These are phyloP conservation scores for Oryza brachyantha DNA, from an alignment of 176 grass and related monocot species.

Conservation along the genomic window DNA sequence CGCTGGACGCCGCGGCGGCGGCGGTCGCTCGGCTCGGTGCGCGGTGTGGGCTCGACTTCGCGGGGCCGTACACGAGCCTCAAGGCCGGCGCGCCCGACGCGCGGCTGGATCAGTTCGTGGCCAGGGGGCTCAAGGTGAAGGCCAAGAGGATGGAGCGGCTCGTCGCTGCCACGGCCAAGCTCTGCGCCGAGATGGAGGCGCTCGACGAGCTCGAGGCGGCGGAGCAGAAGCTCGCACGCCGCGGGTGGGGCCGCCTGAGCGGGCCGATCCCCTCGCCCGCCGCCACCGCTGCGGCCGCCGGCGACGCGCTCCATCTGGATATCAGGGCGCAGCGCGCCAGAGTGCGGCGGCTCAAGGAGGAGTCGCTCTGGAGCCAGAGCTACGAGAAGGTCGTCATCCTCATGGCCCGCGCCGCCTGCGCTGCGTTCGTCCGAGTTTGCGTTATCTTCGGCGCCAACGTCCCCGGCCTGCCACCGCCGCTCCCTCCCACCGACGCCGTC, in stretches of 20 bases:
- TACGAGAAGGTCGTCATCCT: slow-evolving; percentile 40
- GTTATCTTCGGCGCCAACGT: slow-evolving; percentile 41
- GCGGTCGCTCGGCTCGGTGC: slow-evolving; percentile 30
- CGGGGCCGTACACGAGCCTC: slow-evolving; percentile 22
- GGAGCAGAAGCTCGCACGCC: slow-evolving; percentile 38
- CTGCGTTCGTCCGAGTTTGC: slow-evolving; percentile 38
- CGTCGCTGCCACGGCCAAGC: slow-evolving; percentile 32
- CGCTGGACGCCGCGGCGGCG: slow-evolving; percentile 35
- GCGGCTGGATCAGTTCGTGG: slow-evolving; percentile 3
- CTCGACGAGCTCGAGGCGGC: slow-evolving; percentile 47
- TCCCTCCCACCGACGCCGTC: neutral
- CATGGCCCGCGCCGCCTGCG: slow-evolving; percentile 41
- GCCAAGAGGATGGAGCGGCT: slow-evolving; percentile 41
- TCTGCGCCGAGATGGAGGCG: slow-evolving; percentile 49
- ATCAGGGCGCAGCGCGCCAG: slow-evolving; percentile 36
- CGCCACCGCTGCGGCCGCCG: neutral
- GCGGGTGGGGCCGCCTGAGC: slow-evolving; percentile 33
- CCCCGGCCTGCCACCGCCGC: slow-evolving; percentile 4
- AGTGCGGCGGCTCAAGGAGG: slow-evolving; percentile 46
- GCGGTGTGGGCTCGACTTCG: slow-evolving; percentile 39
- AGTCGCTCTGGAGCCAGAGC: slow-evolving; percentile 50
- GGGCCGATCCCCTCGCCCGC: slow-evolving; percentile 25
- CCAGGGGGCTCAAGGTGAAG: slow-evolving; percentile 2
- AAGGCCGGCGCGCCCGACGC: slow-evolving; percentile 26
- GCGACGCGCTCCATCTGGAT: slow-evolving; percentile 18